Base-by-base conservation (phyloP, 106 monocot species). In the Posidonia australis region DNA sequence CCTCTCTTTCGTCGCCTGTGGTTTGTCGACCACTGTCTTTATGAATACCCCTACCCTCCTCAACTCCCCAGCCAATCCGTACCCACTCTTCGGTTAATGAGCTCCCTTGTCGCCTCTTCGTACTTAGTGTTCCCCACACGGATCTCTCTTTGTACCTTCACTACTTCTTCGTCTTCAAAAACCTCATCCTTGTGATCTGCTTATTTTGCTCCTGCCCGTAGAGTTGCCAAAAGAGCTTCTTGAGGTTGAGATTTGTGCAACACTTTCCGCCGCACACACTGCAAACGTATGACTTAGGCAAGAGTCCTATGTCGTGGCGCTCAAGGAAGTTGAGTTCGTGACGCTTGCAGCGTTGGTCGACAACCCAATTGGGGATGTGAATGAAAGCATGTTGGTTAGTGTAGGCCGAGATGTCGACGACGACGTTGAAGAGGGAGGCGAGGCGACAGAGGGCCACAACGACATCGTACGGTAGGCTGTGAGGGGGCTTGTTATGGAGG, bases 401-500 rank as follows among this genome's bases (percentile, higher is more conserved):
- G 76, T 84, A 96, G 56, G 96, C 96, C 26, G 84, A 82, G 47
- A 87, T 60, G 46, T 71, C 73, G 52, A 82, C 62, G 21, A 96
- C 79, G 72, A 52, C 71, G 68, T 90, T 90, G 79, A 90, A 82
- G 63, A 79, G 76, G 17, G 67, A 62, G 26, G 90, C 86, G 29
- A 87, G 66, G 30, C 54, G 76, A 60, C 67, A 71, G 82, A 90
- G 87, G 22, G 86, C 27, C 46, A 78, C 30, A 53, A 87, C 90
- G 69, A 87, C 96, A 2, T 73, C 64, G 74, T 69, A 90, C 41
- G 90, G 96, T 5, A 82, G 78, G 10, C 90, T 84, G 20, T 77
- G 90, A 19, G 96, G 96, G 32, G 96, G 96, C 74, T 96, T 96
- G 80, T 90, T 96, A 76, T 96, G 87, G 60, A 96, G 96, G 78